These are phyloP conservation scores for Wickerhamomyces pijperi DNA, from an alignment of 805 yeast genomes.

Conservation along the genomic window DNA sequence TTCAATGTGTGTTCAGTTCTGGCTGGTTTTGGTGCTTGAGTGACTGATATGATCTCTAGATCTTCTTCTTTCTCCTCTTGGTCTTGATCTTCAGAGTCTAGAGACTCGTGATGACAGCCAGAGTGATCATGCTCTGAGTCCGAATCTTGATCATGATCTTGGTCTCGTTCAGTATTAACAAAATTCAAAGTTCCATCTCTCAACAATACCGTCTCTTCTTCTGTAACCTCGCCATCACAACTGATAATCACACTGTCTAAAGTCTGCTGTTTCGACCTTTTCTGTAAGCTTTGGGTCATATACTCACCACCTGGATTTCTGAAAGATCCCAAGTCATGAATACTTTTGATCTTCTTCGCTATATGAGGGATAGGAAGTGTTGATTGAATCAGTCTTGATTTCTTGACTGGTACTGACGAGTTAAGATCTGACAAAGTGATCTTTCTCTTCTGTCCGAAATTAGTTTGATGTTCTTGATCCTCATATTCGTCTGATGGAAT, in stretches of 20 bases:
- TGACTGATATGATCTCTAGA: slow-evolving; percentile 1
- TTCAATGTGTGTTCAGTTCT: background rate
- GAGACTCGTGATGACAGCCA: background rate
- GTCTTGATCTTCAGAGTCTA: background rate
- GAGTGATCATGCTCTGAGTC: background rate
- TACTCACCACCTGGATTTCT: background rate
- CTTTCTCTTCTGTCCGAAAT: too few species aligned
- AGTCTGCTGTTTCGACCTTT: background rate
- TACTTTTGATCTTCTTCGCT: background rate
- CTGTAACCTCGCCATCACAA: background rate
- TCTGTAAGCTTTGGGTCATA: background rate
- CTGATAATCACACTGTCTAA: background rate
- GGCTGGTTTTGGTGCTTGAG: background rate
- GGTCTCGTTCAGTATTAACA: slow-evolving; percentile 2
- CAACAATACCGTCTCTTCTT: background rate
- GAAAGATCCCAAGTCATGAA: background rate
- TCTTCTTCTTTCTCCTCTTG: background rate
- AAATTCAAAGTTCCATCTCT: background rate
- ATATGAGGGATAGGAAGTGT: background rate
- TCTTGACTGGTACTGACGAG: background rate
- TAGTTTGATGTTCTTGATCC: too few species aligned
- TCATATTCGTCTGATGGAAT: too few species aligned
- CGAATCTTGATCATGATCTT: background rate
- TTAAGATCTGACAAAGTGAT: background rate
- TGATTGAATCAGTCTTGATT: background rate